Evolutionary conservation across 306 rosid species (phyloP).

Genomic region (Boehmeria nivea): DNA sequence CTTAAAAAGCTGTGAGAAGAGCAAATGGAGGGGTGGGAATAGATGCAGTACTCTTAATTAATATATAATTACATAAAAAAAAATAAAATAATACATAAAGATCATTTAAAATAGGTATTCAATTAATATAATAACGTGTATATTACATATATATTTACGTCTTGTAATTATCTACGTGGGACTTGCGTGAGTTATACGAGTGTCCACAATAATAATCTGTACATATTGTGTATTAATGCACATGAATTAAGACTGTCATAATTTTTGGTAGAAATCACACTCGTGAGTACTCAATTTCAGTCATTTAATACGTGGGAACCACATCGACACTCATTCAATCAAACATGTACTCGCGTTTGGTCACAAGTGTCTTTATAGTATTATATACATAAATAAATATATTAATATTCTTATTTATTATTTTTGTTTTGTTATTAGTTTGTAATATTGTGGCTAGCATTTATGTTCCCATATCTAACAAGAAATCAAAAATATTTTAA

Average conservation of each 20-base stretch:
- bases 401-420: not conserved
- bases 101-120: no score
- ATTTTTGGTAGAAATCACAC: slow-evolving; percentile 2
- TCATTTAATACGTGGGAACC: slow-evolving; percentile 6
- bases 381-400: not conserved
- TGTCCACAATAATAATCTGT: not conserved
- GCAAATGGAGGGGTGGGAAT: no score
- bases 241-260: not conserved
- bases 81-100: no score
- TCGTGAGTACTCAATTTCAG: slow-evolving; percentile 6
- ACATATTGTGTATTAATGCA: not conserved
- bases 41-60: no score
- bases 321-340: slow-evolving; percentile 9
- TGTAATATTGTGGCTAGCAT: not conserved
- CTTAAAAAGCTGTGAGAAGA: no score
- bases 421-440: not conserved
- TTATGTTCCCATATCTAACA: slow-evolving; percentile 5
- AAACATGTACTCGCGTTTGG: not conserved
- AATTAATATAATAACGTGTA: no score
- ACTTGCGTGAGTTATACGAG: not conserved
- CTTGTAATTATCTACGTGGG: not conserved
- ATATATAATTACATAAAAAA: no score
- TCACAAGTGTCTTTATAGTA: not conserved
- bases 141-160: no score
- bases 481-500: not conserved